phyloP scores from a whole-genome alignment of 179 eudicot species.

The Silene coronaria region DNA sequence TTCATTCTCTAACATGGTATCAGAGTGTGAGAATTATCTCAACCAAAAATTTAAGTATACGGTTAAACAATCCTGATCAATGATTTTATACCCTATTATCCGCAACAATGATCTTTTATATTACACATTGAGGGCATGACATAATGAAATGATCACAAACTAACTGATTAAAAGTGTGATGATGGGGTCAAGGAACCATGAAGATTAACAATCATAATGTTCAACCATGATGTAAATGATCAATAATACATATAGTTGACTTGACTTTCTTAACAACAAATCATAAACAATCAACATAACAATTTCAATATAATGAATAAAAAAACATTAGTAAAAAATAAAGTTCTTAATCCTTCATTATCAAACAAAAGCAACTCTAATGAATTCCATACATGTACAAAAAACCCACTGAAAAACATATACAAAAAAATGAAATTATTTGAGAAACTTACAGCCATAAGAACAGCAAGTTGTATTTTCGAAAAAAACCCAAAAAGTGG shows the following conservation, averaged over 20 bases:
- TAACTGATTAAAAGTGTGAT: neutral
- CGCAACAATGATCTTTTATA: neutral
- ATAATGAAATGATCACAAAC: neutral
- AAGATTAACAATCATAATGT: neutral
- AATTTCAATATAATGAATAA: neutral
- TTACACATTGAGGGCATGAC: neutral
- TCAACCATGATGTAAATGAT: neutral
- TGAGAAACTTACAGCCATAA: constrained; percentile 2
- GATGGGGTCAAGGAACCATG: neutral
- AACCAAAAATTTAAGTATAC: neutral
- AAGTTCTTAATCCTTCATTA: neutral
- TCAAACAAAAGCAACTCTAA: neutral
- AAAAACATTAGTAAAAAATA: neutral
- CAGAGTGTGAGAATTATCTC: neutral
- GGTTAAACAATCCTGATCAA: neutral
- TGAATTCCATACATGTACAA: neutral
- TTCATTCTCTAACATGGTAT: no score
- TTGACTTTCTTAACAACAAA: no score
- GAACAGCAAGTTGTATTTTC: neutral
- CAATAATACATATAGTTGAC: neutral
- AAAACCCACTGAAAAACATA: neutral
- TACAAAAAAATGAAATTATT: neutral
- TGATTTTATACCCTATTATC: neutral
- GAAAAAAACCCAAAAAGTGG: neutral
- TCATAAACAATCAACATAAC: neutral